phyloP scores from a whole-genome alignment of 768 basidiomycete genomes.

The Fomitopsis pulvina region DNA sequence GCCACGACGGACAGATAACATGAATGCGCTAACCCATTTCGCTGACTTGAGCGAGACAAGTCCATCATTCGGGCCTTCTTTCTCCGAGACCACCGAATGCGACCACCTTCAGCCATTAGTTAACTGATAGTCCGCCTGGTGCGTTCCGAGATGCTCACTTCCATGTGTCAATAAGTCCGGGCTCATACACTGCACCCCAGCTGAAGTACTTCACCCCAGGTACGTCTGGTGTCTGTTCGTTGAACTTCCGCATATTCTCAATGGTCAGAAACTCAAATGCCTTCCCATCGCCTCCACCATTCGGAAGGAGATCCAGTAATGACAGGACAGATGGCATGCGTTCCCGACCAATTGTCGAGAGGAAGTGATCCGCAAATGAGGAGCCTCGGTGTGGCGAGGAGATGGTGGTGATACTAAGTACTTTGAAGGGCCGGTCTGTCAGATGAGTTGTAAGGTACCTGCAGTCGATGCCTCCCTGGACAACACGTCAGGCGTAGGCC shows the following conservation, averaged over 20 bases:
- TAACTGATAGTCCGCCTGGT: not conserved
- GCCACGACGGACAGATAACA: slow-evolving; percentile 1
- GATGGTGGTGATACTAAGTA: slow-evolving; percentile 89
- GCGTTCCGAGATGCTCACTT: slow-evolving; percentile 35
- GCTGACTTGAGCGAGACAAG: slow-evolving; percentile 85
- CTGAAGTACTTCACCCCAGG: slow-evolving; percentile 83
- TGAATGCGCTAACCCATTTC: slow-evolving; percentile 56
- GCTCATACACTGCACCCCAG: slow-evolving; percentile 90
- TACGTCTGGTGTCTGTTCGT: slow-evolving; percentile 77
- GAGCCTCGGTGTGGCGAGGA: slow-evolving; percentile 94
- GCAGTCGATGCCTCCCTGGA: slow-evolving; percentile 85
- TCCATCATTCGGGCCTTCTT: slow-evolving; percentile 93
- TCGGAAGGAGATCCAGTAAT: slow-evolving; percentile 78
- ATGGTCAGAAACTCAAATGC: slow-evolving; percentile 88
- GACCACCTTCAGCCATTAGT: slow-evolving; percentile 40
- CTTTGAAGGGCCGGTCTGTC: slow-evolving; percentile 66
- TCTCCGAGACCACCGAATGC: slow-evolving; percentile 73
- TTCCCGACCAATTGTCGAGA: slow-evolving; percentile 59
- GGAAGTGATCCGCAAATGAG: slow-evolving; percentile 87
- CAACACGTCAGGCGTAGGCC: not conserved
- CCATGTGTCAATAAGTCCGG: slow-evolving; percentile 89
- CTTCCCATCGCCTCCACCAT: slow-evolving; percentile 90
- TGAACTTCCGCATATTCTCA: slow-evolving; percentile 84
- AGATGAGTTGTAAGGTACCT: slow-evolving; percentile 84
- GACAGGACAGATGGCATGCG: slow-evolving; percentile 67